Percentiles rank a stretch among this genome's conserved stretches.
phyloP scores from a whole-genome alignment of 495 filamentous ascomycete species.

The Xylaria venustula region DNA sequence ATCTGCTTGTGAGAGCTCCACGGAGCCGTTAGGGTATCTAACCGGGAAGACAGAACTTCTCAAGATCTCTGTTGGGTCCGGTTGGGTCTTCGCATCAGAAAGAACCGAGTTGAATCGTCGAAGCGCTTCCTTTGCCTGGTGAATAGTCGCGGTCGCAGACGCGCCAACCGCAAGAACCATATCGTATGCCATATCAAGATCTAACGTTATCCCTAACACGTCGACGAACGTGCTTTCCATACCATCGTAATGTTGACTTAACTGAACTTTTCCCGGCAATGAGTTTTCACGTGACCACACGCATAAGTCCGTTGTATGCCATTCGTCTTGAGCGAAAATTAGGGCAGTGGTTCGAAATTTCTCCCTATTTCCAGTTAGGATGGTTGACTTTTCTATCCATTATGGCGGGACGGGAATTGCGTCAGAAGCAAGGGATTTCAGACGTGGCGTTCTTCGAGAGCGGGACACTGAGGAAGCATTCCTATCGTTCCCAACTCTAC shows the following conservation, averaged over 20 bases:
- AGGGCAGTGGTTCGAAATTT: background rate
- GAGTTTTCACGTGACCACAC: background rate
- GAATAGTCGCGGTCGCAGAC: background rate
- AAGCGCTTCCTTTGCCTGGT: background rate
- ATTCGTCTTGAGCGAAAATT: background rate
- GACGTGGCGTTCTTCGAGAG: background rate
- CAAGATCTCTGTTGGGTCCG: background rate
- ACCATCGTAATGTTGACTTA: background rate
- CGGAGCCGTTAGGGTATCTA: background rate
- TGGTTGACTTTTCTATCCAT: background rate
- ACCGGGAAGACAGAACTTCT: background rate
- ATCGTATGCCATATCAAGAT: background rate
- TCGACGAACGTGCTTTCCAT: background rate
- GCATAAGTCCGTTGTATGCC: background rate
- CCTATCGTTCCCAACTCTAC: background rate
- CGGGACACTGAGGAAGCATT: background rate
- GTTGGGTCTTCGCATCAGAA: background rate
- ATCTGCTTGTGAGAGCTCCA: background rate
- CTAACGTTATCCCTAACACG: background rate
- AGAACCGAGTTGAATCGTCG: background rate
- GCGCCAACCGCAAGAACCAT: background rate
- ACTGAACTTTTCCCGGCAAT: background rate
- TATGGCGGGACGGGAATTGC: background rate
- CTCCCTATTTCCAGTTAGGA: background rate
- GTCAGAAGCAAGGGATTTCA: background rate